Percentiles rank a stretch among this genome's conserved stretches.
Evolutionary conservation across 805 yeast genomes (phyloP).

Genomic region (Saccharomycopsis sp.): DNA sequence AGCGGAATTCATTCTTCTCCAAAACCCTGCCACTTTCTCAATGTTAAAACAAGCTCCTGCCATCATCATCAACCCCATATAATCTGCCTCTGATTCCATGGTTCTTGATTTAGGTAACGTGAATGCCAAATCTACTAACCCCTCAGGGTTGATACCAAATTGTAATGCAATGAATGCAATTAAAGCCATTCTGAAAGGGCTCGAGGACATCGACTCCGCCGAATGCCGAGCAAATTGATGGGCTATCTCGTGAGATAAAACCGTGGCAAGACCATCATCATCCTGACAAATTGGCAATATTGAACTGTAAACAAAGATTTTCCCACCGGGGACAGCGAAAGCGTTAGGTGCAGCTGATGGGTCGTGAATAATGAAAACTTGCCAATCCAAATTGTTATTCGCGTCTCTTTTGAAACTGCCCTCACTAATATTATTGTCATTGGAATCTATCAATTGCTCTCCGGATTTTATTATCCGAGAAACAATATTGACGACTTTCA

Average conservation of each 20-base stretch:
- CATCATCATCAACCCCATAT: slow-evolving; percentile 89
- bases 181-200: slow-evolving; percentile 59
- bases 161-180: slow-evolving; percentile 47
- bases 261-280: slow-evolving; percentile 94
- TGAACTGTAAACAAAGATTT: slow-evolving; percentile 80
- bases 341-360: slow-evolving; percentile 86
- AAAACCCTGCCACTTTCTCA: slow-evolving; percentile 60
- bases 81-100: slow-evolving; percentile 96
- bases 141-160: slow-evolving; percentile 44
- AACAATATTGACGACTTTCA: slow-evolving; percentile 56
- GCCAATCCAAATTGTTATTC: slow-evolving; percentile 52
- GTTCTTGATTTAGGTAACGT: slow-evolving; percentile 82
- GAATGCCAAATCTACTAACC: slow-evolving; percentile 48
- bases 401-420: slow-evolving; percentile 23
- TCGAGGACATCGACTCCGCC: slow-evolving; percentile 70
- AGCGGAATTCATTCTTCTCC: slow-evolving; percentile 73
- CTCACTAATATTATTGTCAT: slow-evolving; percentile 23
- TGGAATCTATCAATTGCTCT: slow-evolving; percentile 31
- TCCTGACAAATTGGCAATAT: slow-evolving; percentile 71
- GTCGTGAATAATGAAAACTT: slow-evolving; percentile 69
- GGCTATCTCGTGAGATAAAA: slow-evolving; percentile 85
- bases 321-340: slow-evolving; percentile 92
- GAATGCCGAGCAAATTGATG: slow-evolving; percentile 93
- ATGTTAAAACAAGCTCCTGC: slow-evolving; percentile 84
- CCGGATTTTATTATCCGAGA: slow-evolving; percentile 55